Evolutionary conservation across 2,329 filamentous ascomycete species (phyloP).

Genomic region (Diaporthe amygdali): DNA sequence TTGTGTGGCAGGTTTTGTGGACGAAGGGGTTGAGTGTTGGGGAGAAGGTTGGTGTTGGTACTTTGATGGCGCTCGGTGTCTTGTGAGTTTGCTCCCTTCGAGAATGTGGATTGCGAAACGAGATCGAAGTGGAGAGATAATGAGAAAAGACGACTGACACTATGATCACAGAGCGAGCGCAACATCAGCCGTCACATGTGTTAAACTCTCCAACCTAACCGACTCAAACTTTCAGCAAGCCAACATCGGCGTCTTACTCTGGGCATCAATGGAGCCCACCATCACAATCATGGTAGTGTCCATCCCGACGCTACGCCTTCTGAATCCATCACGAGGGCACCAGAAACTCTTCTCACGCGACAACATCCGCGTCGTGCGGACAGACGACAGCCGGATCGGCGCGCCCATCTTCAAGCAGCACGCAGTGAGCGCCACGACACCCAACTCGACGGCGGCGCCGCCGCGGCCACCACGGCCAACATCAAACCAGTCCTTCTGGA

Average conservation of each 20-base stretch:
- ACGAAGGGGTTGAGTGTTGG: background rate
- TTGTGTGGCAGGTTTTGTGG: constrained; percentile 14
- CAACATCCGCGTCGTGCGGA: background rate
- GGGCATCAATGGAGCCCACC: constrained; percentile 9
- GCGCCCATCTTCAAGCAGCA: constrained; percentile 5
- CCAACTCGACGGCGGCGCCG: background rate
- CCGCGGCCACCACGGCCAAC: background rate
- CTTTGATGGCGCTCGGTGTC: constrained; percentile 2
- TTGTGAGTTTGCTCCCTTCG: background rate
- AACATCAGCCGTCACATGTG: background rate
- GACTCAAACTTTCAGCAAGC: constrained; percentile 8
- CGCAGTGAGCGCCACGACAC: background rate
- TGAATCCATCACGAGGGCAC: background rate
- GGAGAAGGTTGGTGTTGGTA: constrained; percentile 10
- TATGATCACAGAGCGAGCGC: background rate
- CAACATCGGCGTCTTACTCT: constrained; percentile 13
- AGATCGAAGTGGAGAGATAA: background rate
- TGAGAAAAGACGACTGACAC: background rate
- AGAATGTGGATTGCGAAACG: background rate
- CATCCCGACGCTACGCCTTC: constrained; percentile 15
- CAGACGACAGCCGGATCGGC: background rate
- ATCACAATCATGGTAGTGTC: constrained; percentile 5
- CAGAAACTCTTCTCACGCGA: background rate
- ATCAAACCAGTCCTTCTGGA: constrained; percentile 6
- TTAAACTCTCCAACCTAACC: constrained; percentile 3